phyloP scores from a whole-genome alignment of 2,329 filamentous ascomycete genomes.

The Diaporthe destruens region DNA sequence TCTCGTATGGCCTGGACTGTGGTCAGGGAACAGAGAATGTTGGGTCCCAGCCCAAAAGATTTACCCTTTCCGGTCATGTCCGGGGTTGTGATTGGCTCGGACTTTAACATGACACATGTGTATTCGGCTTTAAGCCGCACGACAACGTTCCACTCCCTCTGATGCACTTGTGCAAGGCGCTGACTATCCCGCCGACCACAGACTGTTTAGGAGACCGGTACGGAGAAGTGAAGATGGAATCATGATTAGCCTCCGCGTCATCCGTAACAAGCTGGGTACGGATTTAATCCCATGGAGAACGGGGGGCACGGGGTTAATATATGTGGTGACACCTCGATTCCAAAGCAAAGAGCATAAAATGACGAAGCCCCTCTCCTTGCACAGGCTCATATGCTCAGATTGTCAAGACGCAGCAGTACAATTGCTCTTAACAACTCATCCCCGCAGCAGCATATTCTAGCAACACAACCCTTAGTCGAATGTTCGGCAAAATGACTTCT shows the following conservation, averaged over 20 bases:
- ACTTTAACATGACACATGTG: background rate
- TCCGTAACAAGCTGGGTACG: background rate
- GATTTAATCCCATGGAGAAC: background rate
- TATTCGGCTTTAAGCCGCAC: background rate
- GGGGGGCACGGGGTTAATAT: background rate
- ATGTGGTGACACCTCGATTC: background rate
- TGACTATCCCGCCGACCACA: background rate
- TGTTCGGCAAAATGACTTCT: constrained; percentile 43
- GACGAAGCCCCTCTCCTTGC: too few relatives aligned
- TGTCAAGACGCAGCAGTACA: background rate
- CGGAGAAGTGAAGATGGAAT: constrained; percentile 3
- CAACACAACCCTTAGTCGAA: background rate
- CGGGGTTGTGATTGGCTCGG: constrained; percentile 21
- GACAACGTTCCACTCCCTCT: background rate
- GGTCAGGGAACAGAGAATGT: background rate
- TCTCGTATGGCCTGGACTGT: too few relatives aligned
- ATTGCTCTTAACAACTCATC: background rate
- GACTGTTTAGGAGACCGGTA: background rate
- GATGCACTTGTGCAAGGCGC: constrained; percentile 4
- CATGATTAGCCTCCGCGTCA: background rate
- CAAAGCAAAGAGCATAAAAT: background rate
- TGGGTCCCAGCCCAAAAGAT: background rate
- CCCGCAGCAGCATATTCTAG: background rate
- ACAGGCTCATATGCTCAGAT: background rate
- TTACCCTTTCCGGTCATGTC: constrained; percentile 9